A percentile compares a stretch with the other conserved stretches of the same genome.
Conservation (phyloP, 202 grass and related monocot species). For the Panicum virgatum region DNA sequence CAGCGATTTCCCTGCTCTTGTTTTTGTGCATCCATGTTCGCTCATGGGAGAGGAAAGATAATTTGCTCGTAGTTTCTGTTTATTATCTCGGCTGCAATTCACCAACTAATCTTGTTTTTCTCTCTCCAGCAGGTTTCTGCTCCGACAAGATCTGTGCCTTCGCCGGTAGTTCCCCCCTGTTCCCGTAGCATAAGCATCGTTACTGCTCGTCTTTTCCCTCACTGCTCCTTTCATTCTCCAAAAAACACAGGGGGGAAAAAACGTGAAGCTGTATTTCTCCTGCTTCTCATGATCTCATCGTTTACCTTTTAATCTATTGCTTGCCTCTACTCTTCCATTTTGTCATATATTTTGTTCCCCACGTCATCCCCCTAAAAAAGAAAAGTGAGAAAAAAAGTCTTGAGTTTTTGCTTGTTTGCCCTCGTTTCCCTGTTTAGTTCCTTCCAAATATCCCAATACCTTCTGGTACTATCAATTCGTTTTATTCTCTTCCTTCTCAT, state of each 20-base stretch:
- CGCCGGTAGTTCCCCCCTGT: too few relatives aligned
- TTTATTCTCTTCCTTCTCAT: not conserved
- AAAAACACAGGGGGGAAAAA: not conserved
- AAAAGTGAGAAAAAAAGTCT: not conserved
- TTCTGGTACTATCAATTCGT: not conserved
- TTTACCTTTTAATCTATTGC: not conserved
- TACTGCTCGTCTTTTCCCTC: too few relatives aligned
- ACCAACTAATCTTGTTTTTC: too few relatives aligned
- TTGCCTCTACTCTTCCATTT: too few relatives aligned
- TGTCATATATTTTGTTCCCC: too few relatives aligned
- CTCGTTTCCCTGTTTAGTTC: too few relatives aligned
- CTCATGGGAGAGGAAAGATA: too few relatives aligned
- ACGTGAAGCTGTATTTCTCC: not conserved
- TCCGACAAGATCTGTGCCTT: not conserved
- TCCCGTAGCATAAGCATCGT: too few relatives aligned
- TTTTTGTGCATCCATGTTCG: not conserved
- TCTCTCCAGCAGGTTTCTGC: not conserved
- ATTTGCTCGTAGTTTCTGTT: not conserved
- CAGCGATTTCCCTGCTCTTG: too few relatives aligned
- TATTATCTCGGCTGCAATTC: not conserved
- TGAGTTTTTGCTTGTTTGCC: not conserved
- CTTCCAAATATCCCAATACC: not conserved
- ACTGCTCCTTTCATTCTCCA: not conserved
- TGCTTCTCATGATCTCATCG: not conserved
- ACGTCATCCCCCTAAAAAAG: too few relatives aligned